Conservation (phyloP, 176 grass and related monocot species). For the Puccinellia tenuiflora region DNA sequence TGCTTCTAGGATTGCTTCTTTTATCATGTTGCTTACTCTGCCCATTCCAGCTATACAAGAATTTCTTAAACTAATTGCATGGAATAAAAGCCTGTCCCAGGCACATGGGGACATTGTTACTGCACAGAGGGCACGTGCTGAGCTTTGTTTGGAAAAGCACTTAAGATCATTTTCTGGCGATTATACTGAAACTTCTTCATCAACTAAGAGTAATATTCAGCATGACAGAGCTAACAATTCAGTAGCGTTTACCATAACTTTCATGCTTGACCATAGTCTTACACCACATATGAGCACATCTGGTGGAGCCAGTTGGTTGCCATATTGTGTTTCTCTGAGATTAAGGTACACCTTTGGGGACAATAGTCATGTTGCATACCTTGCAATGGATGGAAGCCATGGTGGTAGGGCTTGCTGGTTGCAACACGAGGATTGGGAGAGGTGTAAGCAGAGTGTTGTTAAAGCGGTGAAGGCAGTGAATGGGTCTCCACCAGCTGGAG, state of each 20-base stretch:
- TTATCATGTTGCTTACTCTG: conserved; percentile 88
- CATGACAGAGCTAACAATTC: conserved; percentile 72
- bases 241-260: conserved; percentile 78
- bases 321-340: conserved; percentile 81
- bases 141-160: conserved; percentile 86
- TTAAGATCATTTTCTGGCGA: conserved; percentile 40
- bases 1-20: conserved; percentile 87
- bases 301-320: conserved; percentile 86
- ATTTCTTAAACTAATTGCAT: conserved; percentile 81
- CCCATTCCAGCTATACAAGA: conserved; percentile 74
- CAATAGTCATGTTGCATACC: conserved; percentile 49
- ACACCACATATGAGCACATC: conserved; percentile 60
- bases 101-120: conserved; percentile 48
- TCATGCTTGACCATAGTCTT: conserved; percentile 60
- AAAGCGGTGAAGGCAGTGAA: conserved; percentile 62
- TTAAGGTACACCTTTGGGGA: conserved; percentile 72
- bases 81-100: conserved; percentile 73
- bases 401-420: conserved; percentile 72
- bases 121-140: conserved; percentile 47
- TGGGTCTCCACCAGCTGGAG: conserved; percentile 40
- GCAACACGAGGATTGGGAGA: conserved; percentile 68
- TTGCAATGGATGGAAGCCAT: conserved; percentile 85
- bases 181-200: conserved; percentile 33
- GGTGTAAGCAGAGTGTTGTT: conserved; percentile 63
- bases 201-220: conserved; percentile 81